phyloP scores from a whole-genome alignment of 2,329 filamentous ascomycete genomes.

The Talaromyces sp. region DNA sequence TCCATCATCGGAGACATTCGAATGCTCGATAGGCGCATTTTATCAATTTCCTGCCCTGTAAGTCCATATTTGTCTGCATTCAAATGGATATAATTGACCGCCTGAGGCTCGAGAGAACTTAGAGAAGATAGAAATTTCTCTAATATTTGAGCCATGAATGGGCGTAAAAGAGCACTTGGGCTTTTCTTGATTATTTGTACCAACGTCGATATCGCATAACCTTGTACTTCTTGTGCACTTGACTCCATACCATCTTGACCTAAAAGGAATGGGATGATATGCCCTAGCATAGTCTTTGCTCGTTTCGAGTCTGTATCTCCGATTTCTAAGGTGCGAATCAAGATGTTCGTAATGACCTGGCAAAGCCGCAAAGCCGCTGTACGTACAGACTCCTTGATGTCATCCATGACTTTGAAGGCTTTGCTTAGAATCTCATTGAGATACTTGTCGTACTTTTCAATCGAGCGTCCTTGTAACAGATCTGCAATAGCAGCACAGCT shows the following conservation, averaged over 20 bases:
- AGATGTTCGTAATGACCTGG: slow-evolving; percentile 75
- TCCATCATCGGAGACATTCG: slow-evolving; percentile 87
- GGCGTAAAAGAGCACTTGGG: slow-evolving; percentile 67
- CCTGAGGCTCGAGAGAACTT: slow-evolving; percentile 83
- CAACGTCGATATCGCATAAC: slow-evolving; percentile 77
- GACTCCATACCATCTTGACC: slow-evolving; percentile 88
- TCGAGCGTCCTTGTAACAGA: slow-evolving; percentile 75
- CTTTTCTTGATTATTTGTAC: slow-evolving; percentile 88
- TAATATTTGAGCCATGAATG: slow-evolving; percentile 77
- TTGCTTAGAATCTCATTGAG: slow-evolving; percentile 81
- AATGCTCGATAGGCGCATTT: slow-evolving; percentile 75
- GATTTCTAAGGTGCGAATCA: slow-evolving; percentile 81
- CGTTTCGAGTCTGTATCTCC: slow-evolving; percentile 62
- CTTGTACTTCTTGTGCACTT: slow-evolving; percentile 79
- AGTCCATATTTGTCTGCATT: slow-evolving; percentile 80
- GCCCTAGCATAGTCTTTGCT: slow-evolving; percentile 74
- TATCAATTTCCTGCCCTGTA: slow-evolving; percentile 86
- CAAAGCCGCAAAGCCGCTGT: slow-evolving; percentile 77
- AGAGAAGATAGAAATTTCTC: slow-evolving; percentile 76
- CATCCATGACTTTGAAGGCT: slow-evolving; percentile 87
- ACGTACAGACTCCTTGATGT: slow-evolving; percentile 89
- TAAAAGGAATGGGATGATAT: slow-evolving; percentile 85
- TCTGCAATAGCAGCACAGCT: slow-evolving; percentile 88
- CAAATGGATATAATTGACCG: slow-evolving; percentile 88
- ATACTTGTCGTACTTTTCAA: slow-evolving; percentile 75